These are phyloP conservation scores for Daldinia sp. DNA, from an alignment of 2,329 filamentous ascomycete species.

Conservation along the genomic window DNA sequence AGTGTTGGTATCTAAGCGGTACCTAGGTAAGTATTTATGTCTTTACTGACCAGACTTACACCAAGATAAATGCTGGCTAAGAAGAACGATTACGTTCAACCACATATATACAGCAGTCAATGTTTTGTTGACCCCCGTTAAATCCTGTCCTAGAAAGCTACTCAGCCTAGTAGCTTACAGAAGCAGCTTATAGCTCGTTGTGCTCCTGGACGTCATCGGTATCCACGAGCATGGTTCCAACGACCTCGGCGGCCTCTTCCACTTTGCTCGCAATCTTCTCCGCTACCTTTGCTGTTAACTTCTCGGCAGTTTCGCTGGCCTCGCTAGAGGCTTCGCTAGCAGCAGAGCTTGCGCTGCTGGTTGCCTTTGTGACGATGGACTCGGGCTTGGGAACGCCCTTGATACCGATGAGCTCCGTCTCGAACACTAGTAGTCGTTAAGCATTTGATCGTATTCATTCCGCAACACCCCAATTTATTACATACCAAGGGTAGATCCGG, in stretches of 20 bases:
- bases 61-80: constrained; percentile 2
- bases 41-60: background rate
- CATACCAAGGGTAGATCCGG: constrained; percentile 79
- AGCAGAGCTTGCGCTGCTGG: constrained; percentile 46
- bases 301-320: constrained; percentile 48
- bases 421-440: constrained; percentile 72
- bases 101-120: background rate
- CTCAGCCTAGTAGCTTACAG: background rate
- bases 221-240: constrained; percentile 65
- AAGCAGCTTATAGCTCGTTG: constrained; percentile 65
- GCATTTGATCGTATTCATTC: constrained; percentile 16
- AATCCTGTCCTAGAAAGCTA: background rate
- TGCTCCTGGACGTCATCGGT: constrained; percentile 69
- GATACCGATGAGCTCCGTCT: constrained; percentile 90
- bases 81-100: background rate
- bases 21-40: background rate
- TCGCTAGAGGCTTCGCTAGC: constrained; percentile 45
- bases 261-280: constrained; percentile 59
- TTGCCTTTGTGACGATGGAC: constrained; percentile 58
- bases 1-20: background rate
- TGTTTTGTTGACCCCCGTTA: background rate
- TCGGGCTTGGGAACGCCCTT: constrained; percentile 73
- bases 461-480: constrained; percentile 10
- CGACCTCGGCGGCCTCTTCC: constrained; percentile 63
- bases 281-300: constrained; percentile 50